Base-by-base conservation (phyloP, 768 basidiomycete genomes). In the Clathrus columnatus region DNA sequence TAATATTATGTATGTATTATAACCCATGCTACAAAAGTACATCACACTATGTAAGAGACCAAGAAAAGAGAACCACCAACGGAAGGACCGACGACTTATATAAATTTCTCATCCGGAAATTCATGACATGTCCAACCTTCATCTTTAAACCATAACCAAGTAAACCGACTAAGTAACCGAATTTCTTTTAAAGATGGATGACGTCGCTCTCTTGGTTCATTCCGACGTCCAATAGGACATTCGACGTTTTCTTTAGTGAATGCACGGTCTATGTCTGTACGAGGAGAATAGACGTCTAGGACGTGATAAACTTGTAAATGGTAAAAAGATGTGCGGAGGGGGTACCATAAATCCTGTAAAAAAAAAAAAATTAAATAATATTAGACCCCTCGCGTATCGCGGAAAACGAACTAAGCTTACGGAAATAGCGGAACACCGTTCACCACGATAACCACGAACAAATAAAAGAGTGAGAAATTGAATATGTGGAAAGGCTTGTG, bases 231-330 rank as follows among this genome's bases (percentile, higher is more conserved):
- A n/a, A 50, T 50, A 7, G 48, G 48, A 28, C 48, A 50, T 50
- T 50, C 48, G n/a, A 30, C 48, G 18, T 50, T 28, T 17, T 18
- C 26, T 28, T 7, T 30, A 7, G 20, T 11, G 5, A 50, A 50
- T 10, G 7, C 27, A 21, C 24, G 7, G 27, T 50, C 48, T 28
- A 28, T 50, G 18, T 50, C 48, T 26, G 26, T 21, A 14, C 48
- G 24, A 7, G 26, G 24, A 18, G 48, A 30, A 26, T 28, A 21
- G 26, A 30, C 24, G 26, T 50, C 48, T n/a, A n/a, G 14, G 48
- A 50, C 48, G 30, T 50, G 48, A 28, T 50, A 50, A 10, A 50
- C 48, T n/a, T 30, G 48, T 11, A 50, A n/a, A 28, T 28, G 10
- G 30, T 26, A 5, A 4, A 50, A 50, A n/a, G 48, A 18, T 11